Evolutionary conservation across 2,329 filamentous ascomycete genomes (phyloP), one percentile per base, ranked within the genome.

Genomic region (Aureobasidium sp.): DNA sequence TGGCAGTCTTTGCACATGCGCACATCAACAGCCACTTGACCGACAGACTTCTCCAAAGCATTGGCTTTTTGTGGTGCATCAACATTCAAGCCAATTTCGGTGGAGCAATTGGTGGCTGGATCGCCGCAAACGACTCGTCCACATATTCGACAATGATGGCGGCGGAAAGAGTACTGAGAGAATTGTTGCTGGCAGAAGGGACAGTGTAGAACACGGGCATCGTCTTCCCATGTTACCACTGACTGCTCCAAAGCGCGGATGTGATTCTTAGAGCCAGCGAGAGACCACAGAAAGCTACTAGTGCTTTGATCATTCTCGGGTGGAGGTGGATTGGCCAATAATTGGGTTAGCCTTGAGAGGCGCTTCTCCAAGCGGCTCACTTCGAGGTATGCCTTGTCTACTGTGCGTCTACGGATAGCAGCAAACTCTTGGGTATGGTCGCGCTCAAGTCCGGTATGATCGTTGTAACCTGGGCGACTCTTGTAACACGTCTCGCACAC

Each of bases 401-500:
- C 86, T 42, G 80, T 89, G 66, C 86, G 89, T 68, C 87, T 84
- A 63, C 94, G 81, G n/a, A 88, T 81, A 3, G 81, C 81, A 13
- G 81, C 76, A 68, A 99, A 97, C 3, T 78, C 77, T n/a, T 78
- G 76, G 3, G 85, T 91, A 68, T 91, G 88, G 68, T 96, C 87
- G 63, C 86, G 79, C 62, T 86, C 78, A 2, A 87, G 73, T 0
- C 91, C 83, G 74, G 63, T 64, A 54, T 69, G 67, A 62, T 99
- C 92, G 71, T 95, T 96, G 75, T 99, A 99, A 3, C 94, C 94
- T 30, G 92, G 90, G 69, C 94, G 84, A 57, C 91, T 96, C 77
- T 97, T 97, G 77, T 94, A 99, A 76, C 94, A 99, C n/a, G 94
- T 97, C 77, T 99, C 94, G 72, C 94, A 99, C 2, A 97, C 93